Evolutionary conservation across 2,329 filamentous ascomycete genomes (phyloP), one percentile per base, ranked within the genome.

Genomic region (Colletotrichum nymphaeae): DNA sequence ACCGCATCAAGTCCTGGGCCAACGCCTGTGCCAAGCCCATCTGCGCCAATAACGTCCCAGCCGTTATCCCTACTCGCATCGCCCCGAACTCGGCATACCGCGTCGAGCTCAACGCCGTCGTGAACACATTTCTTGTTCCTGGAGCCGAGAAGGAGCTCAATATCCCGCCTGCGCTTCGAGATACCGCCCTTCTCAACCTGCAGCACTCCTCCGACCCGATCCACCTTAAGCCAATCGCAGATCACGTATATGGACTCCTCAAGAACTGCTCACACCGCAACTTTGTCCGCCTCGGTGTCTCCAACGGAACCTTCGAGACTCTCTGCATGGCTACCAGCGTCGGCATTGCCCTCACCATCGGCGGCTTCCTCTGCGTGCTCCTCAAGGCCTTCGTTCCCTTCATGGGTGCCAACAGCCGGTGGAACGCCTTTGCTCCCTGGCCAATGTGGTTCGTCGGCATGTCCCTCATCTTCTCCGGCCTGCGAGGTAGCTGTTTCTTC

Each of bases 231-330:
- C 84, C 85, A 24, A 78, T 87, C 6, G 85, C 84, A 35, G 85
- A 87, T 71, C 85, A 87, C 77, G 83, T 85, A 49, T 86, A 87
- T 76, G 78, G 82, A 37, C 82, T 87, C 35, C 81, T 87, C 22
- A 83, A 82, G 71, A 86, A 84, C 78, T 87, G 86, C 80, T 87
- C 86, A 24, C 82, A 87, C 76, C 82, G 86, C 67, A 84, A 86
- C 78, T 87, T 90, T 75, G 81, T 89, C 58, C 86, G 88, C 52
- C 82, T 90, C 7, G 88, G 88, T 72, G 85, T 89, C 42, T 87
- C 84, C 76, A 89, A 87, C 76, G 86, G 86, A 49, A 87, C 86
- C 3, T 84, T 86, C 65, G 86, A 87, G 78, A 87, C 86, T 2
- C 75, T 87, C 12, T 87, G 86, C 78, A 82, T 86, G 35, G 85